These are phyloP conservation scores for Smittium culicis DNA, from an alignment of 371 early-diverging fungal genomes.

Conservation along the genomic window DNA sequence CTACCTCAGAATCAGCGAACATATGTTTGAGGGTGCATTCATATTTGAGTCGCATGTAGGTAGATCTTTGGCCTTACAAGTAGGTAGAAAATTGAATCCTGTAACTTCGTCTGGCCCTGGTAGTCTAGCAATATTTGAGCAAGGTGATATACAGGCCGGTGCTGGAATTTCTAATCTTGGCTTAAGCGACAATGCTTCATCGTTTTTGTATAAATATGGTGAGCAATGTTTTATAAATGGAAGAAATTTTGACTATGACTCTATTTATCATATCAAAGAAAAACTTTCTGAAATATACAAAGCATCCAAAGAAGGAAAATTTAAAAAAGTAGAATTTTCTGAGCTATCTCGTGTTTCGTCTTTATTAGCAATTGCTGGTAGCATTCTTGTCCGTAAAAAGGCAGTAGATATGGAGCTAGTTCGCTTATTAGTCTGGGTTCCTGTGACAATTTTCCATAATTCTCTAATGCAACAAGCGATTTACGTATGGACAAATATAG, in stretches of 20 bases:
- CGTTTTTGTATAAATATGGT: conserved; percentile 24
- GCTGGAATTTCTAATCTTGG: not conserved
- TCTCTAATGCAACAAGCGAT: conserved; percentile 62
- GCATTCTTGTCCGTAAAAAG: conserved; percentile 4
- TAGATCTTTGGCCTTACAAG: conserved; percentile 52
- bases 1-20: conserved; percentile 43
- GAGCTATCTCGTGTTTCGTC: conserved; percentile 11
- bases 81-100: conserved; percentile 39
- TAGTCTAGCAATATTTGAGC: too few relatives aligned
- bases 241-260: conserved; percentile 14
- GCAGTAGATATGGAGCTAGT: conserved; percentile 47
- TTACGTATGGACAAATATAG: conserved; percentile 76
- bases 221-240: conserved; percentile 25
- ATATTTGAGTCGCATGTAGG: conserved; percentile 54
- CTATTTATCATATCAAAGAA: conserved; percentile 17
- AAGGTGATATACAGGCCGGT: too few relatives aligned
- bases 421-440: conserved; percentile 68
- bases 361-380: conserved; percentile 8
- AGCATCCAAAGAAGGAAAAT: conserved; percentile 15
- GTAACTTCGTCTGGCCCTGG: conserved; percentile 10
- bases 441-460: conserved; percentile 64
- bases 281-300: conserved; percentile 21
- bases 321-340: conserved; percentile 16
- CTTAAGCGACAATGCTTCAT: conserved; percentile 23
- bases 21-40: too few relatives aligned